Conservation (phyloP, 1,284 basidiomycete species). For the Malassezia slooffiae region DNA sequence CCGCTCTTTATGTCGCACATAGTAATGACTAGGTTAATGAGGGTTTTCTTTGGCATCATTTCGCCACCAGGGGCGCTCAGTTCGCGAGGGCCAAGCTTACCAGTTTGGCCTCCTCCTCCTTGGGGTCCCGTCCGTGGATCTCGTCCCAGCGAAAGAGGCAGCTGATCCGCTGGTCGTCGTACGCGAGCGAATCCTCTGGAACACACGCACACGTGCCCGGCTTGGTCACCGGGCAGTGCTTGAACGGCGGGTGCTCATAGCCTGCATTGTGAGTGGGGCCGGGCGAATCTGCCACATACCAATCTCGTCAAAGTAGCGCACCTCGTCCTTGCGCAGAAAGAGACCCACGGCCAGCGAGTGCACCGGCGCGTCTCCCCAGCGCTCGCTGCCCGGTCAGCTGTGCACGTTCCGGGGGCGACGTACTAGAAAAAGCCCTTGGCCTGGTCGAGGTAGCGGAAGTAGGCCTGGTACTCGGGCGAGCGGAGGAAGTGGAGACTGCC, state of each 20-base stretch:
- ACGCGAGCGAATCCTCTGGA: conserved; percentile 2
- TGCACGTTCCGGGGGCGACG: too few species aligned
- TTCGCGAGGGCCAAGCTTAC: too few species aligned
- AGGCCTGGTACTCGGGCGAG: conserved; percentile 61
- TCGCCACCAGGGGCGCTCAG: too few species aligned
- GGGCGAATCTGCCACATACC: too few species aligned
- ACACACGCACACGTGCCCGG: conserved; percentile 1
- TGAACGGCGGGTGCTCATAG: conserved; percentile 30
- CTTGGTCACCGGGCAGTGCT: conserved; percentile 24
- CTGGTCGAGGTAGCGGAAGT: conserved; percentile 64
- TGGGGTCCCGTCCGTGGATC: background rate
- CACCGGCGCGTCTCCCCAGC: conserved; percentile 70
- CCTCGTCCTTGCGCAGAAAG: conserved; percentile 21
- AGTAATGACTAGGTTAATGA: too few species aligned
- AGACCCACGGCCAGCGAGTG: conserved; percentile 39
- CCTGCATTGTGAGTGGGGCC: conserved; percentile 8
- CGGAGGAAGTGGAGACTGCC: conserved; percentile 64
- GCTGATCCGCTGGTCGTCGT: background rate
- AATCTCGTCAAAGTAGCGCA: conserved; percentile 35
- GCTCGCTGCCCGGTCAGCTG: conserved; percentile 30
- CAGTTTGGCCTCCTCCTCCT: too few species aligned
- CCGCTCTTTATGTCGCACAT: too few species aligned
- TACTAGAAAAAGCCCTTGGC: conserved; percentile 55
- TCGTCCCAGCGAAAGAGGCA: conserved; percentile 1
- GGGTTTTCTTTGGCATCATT: too few species aligned